Evolutionary conservation across 768 basidiomycete genomes (phyloP).

Genomic region (Erythrobasidium yunnanense): DNA sequence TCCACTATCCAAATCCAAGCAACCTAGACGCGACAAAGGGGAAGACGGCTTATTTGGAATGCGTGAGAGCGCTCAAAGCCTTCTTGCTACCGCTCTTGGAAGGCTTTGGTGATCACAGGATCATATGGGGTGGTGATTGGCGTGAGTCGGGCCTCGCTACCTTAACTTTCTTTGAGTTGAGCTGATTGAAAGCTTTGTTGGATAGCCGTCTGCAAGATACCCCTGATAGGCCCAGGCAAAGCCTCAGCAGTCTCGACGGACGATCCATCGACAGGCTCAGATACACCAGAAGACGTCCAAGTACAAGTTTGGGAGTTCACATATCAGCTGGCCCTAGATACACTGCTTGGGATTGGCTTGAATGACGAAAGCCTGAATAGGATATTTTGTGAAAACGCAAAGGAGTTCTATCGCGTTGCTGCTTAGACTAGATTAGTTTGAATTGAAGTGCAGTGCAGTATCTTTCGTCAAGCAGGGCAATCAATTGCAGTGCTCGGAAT

Average conservation of each 20-base stretch:
- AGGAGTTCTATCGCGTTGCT: not conserved
- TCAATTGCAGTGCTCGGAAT: too few species aligned
- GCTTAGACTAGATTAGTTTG: too few species aligned
- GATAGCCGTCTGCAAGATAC: not conserved
- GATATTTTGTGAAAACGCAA: not conserved
- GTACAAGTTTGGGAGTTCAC: not conserved
- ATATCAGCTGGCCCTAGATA: not conserved
- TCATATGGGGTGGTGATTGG: conserved; percentile 1
- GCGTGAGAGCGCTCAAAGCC: not conserved
- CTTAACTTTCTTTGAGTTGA: too few species aligned
- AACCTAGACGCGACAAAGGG: too few species aligned
- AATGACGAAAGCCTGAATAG: not conserved
- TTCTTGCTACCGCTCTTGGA: not conserved
- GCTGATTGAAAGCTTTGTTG: too few species aligned
- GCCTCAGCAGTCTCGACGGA: not conserved
- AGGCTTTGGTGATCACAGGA: conserved; percentile 11
- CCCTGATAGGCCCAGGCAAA: not conserved
- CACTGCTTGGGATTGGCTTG: not conserved
- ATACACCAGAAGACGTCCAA: not conserved
- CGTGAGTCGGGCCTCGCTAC: not conserved
- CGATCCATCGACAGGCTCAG: not conserved
- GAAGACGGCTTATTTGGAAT: not conserved
- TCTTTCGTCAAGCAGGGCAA: too few species aligned
- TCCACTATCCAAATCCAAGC: too few species aligned
- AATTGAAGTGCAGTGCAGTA: too few species aligned